Evolutionary conservation across 768 basidiomycete genomes (phyloP).

Genomic region (Lentinus brumalis): DNA sequence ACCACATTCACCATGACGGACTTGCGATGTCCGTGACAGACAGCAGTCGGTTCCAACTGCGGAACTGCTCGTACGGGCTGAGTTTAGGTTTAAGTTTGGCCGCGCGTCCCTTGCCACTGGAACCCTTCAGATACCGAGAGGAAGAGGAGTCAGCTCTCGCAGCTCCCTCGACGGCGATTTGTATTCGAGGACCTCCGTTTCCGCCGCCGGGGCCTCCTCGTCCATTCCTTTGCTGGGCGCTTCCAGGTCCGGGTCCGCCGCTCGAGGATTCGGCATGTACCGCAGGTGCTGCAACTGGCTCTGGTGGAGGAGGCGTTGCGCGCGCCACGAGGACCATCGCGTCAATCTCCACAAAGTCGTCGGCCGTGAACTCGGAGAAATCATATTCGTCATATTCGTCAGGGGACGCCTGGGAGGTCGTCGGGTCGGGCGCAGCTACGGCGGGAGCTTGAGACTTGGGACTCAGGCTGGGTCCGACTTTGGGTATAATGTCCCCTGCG

Average conservation of each 20-base stretch:
- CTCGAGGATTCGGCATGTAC: not conserved
- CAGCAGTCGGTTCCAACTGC: slow-evolving; percentile 43
- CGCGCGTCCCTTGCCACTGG: not conserved
- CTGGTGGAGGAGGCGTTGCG: not conserved
- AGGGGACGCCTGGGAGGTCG: slow-evolving; percentile 20
- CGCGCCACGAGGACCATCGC: slow-evolving; percentile 30
- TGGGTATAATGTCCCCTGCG: not conserved
- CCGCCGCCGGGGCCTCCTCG: not conserved
- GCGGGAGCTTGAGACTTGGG: too few species aligned
- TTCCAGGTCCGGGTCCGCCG: not conserved
- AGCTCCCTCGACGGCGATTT: slow-evolving; percentile 24
- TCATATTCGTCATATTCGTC: slow-evolving; percentile 53
- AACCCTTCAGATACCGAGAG: slow-evolving; percentile 16
- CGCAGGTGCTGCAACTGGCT: not conserved
- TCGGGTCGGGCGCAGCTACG: too few species aligned
- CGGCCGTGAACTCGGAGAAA: slow-evolving; percentile 57
- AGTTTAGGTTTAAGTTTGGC: not conserved
- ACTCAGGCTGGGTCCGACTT: not conserved
- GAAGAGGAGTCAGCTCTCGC: slow-evolving; percentile 14
- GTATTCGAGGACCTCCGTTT: slow-evolving; percentile 27
- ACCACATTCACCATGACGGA: slow-evolving; percentile 55
- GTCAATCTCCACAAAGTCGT: slow-evolving; percentile 57
- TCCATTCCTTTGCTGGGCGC: not conserved
- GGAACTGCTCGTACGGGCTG: slow-evolving; percentile 45
- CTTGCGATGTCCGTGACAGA: slow-evolving; percentile 66